A percentile compares a stretch with the other conserved stretches of the same genome.
phyloP scores from a whole-genome alignment of 306 rosid species.

The Sindora glabra region DNA sequence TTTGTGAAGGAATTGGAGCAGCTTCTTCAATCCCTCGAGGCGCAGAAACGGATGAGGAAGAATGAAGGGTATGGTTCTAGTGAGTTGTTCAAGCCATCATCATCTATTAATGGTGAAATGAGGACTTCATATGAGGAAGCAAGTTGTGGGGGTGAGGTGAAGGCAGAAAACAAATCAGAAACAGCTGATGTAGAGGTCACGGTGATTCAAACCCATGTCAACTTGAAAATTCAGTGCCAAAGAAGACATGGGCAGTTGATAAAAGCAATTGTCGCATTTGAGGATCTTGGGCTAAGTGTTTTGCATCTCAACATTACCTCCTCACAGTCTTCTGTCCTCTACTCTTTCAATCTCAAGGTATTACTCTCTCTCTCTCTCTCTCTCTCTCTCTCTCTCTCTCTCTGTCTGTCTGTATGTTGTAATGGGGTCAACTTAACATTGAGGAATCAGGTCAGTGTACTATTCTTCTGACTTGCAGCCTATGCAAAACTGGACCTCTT shows the following conservation, averaged over 20 bases:
- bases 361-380: constrained; percentile 18
- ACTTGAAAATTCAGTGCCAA: constrained; percentile 65
- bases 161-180: constrained; percentile 65
- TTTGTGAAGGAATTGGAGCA: constrained; percentile 95
- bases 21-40: constrained; percentile 64
- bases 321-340: constrained; percentile 47
- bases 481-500: constrained; percentile 33
- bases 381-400: background rate
- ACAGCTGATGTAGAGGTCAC: constrained; percentile 64
- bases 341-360: constrained; percentile 97
- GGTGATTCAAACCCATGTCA: constrained; percentile 85
- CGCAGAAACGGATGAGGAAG: constrained; percentile 51
- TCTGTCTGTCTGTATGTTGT: too few relatives aligned
- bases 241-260: constrained; percentile 59
- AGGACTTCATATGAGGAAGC: constrained; percentile 25
- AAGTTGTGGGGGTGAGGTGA: constrained; percentile 32
- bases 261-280: constrained; percentile 67
- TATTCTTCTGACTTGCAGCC: constrained; percentile 37
- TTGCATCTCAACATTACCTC: constrained; percentile 86
- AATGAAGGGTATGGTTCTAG: constrained; percentile 27
- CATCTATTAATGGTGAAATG: constrained; percentile 26
- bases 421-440: constrained; percentile 36
- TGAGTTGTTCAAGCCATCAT: constrained; percentile 16
- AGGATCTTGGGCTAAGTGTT: constrained; percentile 66
- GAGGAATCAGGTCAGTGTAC: constrained; percentile 41